Base-by-base conservation (phyloP, 2,329 filamentous ascomycete genomes). In the Xylaria sp. region DNA sequence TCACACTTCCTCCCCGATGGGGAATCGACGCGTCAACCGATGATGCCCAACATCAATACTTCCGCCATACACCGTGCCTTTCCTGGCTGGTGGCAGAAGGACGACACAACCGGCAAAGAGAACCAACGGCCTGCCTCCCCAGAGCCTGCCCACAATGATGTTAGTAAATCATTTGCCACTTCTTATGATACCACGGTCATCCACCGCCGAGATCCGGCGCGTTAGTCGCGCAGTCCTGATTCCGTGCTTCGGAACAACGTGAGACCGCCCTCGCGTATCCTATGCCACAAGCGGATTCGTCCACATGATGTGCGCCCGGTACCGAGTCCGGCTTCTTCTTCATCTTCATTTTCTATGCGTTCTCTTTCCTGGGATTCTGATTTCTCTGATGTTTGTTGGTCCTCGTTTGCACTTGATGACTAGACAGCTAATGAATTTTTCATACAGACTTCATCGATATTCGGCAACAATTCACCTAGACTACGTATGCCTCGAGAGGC, bases 1-100 rank as follows among this genome's bases (percentile, higher is more conserved):
- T 83, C 84, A 63, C 80, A 82, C 59, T 80, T 81, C 62, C 81
- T 81, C 60, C 82, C 80, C 38, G 82, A 84, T 62, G 82, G 79
- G 72, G 84, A 86, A 72, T 84, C 83, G 31, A 85, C 83, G 42
- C 81, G 82, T 60, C 78, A 57, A 3, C 53, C 56, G 6, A 63
- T 60, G 43, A 25, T 55, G 2, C 64, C 61, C 7, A 14, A 31
- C 0, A 56, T 66, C 33, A 78, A 78, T 70, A 76, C 76, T 3
- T 78, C 76, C 3, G 76, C 70, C 17, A 72, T 78, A 47, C 75
- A 73, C 19, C 81, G 80, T 70, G 79, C 82, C 69, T 85, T 84
- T 78, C 82, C 83, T 21, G 83, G 85, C 67, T 85, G 76, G 28
- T 31, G 28, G 28, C 28, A 31, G 75, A 76, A 72, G 25, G 40